Evolutionary conservation across 2,329 filamentous ascomycete genomes (phyloP).

Genomic region (Fusarium denticulatum): DNA sequence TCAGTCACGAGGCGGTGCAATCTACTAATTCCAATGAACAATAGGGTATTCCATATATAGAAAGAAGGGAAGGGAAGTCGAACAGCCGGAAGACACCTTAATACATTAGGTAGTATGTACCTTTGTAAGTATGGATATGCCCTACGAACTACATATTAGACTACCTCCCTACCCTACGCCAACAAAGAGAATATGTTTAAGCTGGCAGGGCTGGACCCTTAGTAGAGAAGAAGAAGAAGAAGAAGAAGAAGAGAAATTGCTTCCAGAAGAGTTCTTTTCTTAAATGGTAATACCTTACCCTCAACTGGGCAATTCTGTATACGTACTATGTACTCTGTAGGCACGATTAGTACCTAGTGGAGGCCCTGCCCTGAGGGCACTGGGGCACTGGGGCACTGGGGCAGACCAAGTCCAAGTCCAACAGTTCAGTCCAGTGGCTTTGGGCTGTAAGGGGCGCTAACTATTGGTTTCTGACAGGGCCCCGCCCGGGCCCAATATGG

Average conservation of each 20-base stretch:
- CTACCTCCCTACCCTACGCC: neutral
- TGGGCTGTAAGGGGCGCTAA: neutral
- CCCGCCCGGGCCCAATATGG: neutral
- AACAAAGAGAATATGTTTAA: neutral
- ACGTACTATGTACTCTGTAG: neutral
- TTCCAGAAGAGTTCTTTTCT: slow-evolving; percentile 26
- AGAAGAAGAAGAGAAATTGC: neutral
- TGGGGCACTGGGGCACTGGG: neutral
- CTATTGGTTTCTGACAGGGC: slow-evolving; percentile 20
- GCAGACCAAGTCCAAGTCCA: neutral
- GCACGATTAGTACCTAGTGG: slow-evolving; percentile 1
- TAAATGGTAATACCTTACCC: slow-evolving; percentile 6
- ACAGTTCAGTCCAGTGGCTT: neutral
- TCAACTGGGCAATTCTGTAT: neutral
- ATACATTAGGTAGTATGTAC: neutral
- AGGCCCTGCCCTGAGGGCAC: neutral
- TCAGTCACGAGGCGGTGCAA: neutral
- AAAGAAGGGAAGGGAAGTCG: neutral
- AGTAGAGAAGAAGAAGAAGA: neutral
- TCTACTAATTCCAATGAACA: neutral
- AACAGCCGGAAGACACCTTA: neutral
- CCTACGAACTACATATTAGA: neutral
- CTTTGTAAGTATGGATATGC: neutral
- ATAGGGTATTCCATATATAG: neutral
- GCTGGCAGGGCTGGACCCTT: slow-evolving; percentile 13